Percentiles rank a stretch among this genome's conserved stretches.
Evolutionary conservation across 176 grass and related monocot species (phyloP).

Genomic region (Ensete glaucum): DNA sequence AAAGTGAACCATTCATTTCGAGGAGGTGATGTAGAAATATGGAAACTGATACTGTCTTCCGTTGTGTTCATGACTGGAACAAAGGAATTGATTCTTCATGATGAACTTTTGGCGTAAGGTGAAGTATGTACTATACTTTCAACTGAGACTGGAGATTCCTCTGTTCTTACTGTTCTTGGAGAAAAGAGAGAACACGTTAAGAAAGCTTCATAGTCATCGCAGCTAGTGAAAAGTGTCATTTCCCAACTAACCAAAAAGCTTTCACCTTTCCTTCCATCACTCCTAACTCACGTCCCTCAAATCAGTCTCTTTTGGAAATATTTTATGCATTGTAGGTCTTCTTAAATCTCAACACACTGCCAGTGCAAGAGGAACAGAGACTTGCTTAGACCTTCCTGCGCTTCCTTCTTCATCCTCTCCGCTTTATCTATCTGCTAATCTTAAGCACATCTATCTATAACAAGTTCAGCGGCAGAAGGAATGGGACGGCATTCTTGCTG

Average conservation of each 20-base stretch:
- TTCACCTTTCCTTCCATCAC: not conserved
- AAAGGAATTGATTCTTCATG: too few relatives aligned
- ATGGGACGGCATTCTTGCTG: constrained; percentile 44
- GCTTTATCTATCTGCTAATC: not conserved
- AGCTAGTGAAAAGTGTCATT: constrained; percentile 8
- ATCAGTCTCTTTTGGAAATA: not conserved
- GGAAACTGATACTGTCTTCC: too few relatives aligned
- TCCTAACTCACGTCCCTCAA: not conserved
- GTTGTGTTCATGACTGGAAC: too few relatives aligned
- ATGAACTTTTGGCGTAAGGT: too few relatives aligned
- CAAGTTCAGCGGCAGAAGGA: constrained; percentile 1
- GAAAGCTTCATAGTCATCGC: not conserved
- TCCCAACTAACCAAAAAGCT: constrained; percentile 4
- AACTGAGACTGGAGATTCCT: too few relatives aligned
- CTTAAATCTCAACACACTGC: constrained; percentile 9
- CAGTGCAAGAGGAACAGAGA: not conserved
- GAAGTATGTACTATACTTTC: too few relatives aligned
- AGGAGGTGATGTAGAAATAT: too few relatives aligned
- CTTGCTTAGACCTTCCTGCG: constrained; percentile 5
- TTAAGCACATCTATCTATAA: constrained; percentile 1
- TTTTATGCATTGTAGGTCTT: not conserved
- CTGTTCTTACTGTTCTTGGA: too few relatives aligned
- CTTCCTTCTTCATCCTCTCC: not conserved
- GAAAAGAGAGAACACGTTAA: not conserved
- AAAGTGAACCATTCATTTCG: too few relatives aligned